Percentiles rank a stretch among this genome's conserved stretches.
phyloP scores from a whole-genome alignment of 805 yeast species.

The Kodamaea leandrae region DNA sequence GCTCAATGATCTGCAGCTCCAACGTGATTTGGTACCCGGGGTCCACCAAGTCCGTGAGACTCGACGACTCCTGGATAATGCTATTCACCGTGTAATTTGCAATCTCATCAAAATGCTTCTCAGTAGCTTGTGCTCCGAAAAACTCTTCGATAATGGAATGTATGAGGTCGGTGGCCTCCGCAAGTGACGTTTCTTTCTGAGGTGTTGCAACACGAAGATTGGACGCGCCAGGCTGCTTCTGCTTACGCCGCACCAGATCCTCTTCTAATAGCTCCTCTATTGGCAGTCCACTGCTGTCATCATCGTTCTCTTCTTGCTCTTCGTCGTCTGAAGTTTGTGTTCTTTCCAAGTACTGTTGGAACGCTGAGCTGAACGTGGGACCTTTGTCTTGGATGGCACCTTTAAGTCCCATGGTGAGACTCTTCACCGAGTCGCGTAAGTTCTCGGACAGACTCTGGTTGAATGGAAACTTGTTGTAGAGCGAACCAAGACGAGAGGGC shows the following conservation, averaged over 20 bases:
- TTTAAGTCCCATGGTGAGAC: slow-evolving; percentile 6
- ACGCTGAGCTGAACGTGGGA: slow-evolving; percentile 7
- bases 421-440: slow-evolving; percentile 12
- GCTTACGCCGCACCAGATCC: not conserved
- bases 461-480: slow-evolving; percentile 16
- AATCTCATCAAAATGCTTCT: slow-evolving; percentile 12
- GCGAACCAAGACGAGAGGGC: not conserved
- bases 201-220: slow-evolving; percentile 3
- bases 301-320: slow-evolving; percentile 2
- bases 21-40: slow-evolving; percentile 10
- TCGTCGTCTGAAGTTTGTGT: not conserved
- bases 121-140: slow-evolving; percentile 4
- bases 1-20: slow-evolving; percentile 13
- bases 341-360: slow-evolving; percentile 8
- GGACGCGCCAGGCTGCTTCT: slow-evolving; percentile 3
- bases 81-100: slow-evolving; percentile 18
- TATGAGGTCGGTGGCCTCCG: slow-evolving; percentile 1
- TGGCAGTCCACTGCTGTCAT: not conserved
- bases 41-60: slow-evolving; percentile 10
- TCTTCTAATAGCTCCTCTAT: slow-evolving; percentile 6
- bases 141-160: slow-evolving; percentile 4
- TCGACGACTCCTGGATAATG: slow-evolving; percentile 17
- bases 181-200: slow-evolving; percentile 4
- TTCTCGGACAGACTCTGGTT: slow-evolving; percentile 9
- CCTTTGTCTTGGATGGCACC: slow-evolving; percentile 6